Evolutionary conservation across 2,329 filamentous ascomycete species (phyloP).

Genomic region (Colletotrichum limetticola): DNA sequence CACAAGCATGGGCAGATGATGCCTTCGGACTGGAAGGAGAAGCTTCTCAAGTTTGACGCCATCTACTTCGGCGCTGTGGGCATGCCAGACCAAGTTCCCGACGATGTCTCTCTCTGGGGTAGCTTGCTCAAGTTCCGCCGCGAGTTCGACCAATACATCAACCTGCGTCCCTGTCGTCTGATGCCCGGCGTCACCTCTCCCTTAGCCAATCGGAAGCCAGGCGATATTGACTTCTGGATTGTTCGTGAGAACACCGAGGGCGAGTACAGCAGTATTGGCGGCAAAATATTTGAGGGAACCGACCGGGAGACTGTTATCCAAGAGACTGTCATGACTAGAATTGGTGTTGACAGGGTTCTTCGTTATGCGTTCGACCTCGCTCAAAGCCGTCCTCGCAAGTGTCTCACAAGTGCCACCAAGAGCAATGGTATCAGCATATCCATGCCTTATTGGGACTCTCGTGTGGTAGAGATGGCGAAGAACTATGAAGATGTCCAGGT

Average conservation of each 20-base stretch:
- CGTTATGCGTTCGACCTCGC: conserved; percentile 73
- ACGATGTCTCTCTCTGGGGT: conserved; percentile 74
- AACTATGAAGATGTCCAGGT: conserved; percentile 70
- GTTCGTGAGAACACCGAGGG: conserved; percentile 75
- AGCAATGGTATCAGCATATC: conserved; percentile 74
- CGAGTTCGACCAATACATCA: conserved; percentile 73
- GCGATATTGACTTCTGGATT: conserved; percentile 73
- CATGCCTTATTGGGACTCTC: conserved; percentile 76
- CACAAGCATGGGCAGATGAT: conserved; percentile 56
- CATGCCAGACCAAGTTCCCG: conserved; percentile 66
- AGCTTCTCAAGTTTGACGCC: conserved; percentile 59
- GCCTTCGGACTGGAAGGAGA: conserved; percentile 48
- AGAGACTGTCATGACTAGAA: conserved; percentile 71
- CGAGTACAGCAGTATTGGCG: conserved; percentile 74
- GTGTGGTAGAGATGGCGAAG: conserved; percentile 62
- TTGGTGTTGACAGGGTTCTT: conserved; percentile 68
- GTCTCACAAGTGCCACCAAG: conserved; percentile 72
- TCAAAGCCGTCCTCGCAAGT: conserved; percentile 64
- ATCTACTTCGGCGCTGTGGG: conserved; percentile 75
- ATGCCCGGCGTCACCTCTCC: conserved; percentile 69
- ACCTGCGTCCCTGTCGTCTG: conserved; percentile 72
- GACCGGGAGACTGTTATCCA: conserved; percentile 72
- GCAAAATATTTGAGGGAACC: conserved; percentile 66
- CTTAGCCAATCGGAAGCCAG: conserved; percentile 59
- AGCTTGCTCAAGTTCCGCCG: conserved; percentile 73